Percentiles rank a stretch among this genome's conserved stretches.
Evolutionary conservation across 352 stramenopile species (phyloP).

Genomic region (Aphanomyces euteiches): DNA sequence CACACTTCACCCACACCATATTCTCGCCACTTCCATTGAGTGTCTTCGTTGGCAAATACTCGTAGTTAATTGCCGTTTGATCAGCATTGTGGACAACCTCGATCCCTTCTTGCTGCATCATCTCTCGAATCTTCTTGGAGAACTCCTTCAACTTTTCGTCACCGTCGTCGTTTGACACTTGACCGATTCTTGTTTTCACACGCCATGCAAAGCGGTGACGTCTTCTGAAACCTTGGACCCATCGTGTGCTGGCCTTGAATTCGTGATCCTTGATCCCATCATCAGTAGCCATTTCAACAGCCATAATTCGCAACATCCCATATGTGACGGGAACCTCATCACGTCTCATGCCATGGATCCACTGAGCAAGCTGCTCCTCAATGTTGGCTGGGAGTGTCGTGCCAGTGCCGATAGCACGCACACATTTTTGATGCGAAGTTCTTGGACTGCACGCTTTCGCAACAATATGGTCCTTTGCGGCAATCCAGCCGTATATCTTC

Average conservation of each 20-base stretch:
- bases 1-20: conserved; percentile 34
- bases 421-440: too few relatives aligned
- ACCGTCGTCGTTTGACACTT: conserved; percentile 18
- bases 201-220: conserved; percentile 23
- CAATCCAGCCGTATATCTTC: too few relatives aligned
- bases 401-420: too few relatives aligned
- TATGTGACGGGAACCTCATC: too few relatives aligned
- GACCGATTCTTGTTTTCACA: conserved; percentile 18
- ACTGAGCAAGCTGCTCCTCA: too few relatives aligned
- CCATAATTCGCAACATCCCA: too few relatives aligned
- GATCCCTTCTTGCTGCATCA: conserved; percentile 10
- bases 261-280: neutral
- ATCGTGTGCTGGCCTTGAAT: neutral
- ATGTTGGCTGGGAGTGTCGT: too few relatives aligned
- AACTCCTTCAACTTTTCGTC: neutral
- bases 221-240: neutral
- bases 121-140: neutral
- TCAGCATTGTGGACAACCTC: conserved; percentile 29
- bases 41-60: conserved; percentile 33
- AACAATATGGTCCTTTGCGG: too few relatives aligned
- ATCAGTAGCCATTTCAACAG: neutral
- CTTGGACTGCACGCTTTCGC: too few relatives aligned
- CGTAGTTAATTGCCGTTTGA: conserved; percentile 30
- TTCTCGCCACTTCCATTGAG: conserved; percentile 26
- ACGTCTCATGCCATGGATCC: too few relatives aligned